Conservation (phyloP, 2,329 filamentous ascomycete genomes). For the Penicillium sp. region DNA sequence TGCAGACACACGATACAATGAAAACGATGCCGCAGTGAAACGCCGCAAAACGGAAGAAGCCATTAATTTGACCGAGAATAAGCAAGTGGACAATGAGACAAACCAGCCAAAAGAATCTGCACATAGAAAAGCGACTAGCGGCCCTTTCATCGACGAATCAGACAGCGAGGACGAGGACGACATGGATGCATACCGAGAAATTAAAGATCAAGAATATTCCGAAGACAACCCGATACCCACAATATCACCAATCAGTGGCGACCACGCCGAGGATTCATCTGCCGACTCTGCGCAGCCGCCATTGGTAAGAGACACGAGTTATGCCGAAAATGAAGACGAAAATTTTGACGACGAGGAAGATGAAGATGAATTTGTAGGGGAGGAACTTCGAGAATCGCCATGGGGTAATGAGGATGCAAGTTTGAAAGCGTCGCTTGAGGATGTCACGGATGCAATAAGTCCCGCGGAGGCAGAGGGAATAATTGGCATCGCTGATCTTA, state of each 20-base stretch:
- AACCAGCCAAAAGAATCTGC: constrained; percentile 1
- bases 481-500: constrained; percentile 14
- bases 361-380: constrained; percentile 63
- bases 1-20: constrained; percentile 31
- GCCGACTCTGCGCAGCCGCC: constrained; percentile 34
- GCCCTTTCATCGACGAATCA: constrained; percentile 47
- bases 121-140: constrained; percentile 24
- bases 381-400: constrained; percentile 64
- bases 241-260: constrained; percentile 8
- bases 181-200: constrained; percentile 26
- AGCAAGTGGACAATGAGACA: not conserved
- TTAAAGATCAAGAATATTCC: constrained; percentile 11
- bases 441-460: not conserved
- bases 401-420: constrained; percentile 50
- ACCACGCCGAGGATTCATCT: constrained; percentile 13
- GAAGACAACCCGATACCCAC: not conserved
- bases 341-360: constrained; percentile 64
- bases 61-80: not conserved
- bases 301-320: constrained; percentile 52
- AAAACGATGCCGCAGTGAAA: constrained; percentile 32
- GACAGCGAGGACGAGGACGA: constrained; percentile 59
- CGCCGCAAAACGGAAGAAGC: constrained; percentile 31
- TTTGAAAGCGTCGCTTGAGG: not conserved
- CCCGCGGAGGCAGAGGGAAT: not conserved
- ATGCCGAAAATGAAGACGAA: constrained; percentile 47